Percentiles rank a stretch among this genome's conserved stretches.
phyloP scores from a whole-genome alignment of 441 rosid species.

The Mallotus repandus region DNA sequence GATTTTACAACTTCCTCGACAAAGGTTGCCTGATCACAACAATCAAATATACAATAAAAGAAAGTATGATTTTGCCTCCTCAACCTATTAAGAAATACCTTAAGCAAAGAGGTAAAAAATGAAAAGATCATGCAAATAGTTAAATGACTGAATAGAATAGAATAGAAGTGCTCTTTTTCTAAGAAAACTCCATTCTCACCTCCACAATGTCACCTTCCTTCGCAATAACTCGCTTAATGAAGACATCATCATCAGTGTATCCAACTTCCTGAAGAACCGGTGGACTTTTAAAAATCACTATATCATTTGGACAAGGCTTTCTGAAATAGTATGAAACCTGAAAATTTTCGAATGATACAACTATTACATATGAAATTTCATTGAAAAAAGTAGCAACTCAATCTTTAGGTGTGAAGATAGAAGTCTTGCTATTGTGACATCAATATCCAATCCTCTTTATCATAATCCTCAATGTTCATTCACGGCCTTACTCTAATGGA shows the following conservation, averaged over 20 bases:
- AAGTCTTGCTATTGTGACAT: background rate
- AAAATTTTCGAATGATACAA: slow-evolving; percentile 12
- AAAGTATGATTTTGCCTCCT: too few relatives aligned
- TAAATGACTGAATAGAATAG: background rate
- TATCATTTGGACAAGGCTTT: slow-evolving; percentile 92
- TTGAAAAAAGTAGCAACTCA: background rate
- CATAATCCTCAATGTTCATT: background rate
- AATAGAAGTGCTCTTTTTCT: background rate
- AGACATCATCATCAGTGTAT: slow-evolving; percentile 84
- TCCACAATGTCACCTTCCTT: slow-evolving; percentile 91
- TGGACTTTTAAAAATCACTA: slow-evolving; percentile 91
- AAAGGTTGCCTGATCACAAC: too few relatives aligned
- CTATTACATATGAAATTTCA: background rate
- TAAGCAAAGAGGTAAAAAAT: background rate
- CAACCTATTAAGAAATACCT: too few relatives aligned
- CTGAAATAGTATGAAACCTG: slow-evolving; percentile 88
- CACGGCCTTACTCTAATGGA: background rate
- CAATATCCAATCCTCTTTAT: background rate
- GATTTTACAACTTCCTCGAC: too few relatives aligned
- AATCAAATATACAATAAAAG: too few relatives aligned
- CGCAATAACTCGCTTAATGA: slow-evolving; percentile 83
- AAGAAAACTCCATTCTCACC: slow-evolving; percentile 47
- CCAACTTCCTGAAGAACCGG: slow-evolving; percentile 94
- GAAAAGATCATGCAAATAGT: background rate
- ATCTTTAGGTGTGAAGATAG: background rate